phyloP scores from a whole-genome alignment of 2,329 filamentous ascomycete species.

The Aspergillus sp. region DNA sequence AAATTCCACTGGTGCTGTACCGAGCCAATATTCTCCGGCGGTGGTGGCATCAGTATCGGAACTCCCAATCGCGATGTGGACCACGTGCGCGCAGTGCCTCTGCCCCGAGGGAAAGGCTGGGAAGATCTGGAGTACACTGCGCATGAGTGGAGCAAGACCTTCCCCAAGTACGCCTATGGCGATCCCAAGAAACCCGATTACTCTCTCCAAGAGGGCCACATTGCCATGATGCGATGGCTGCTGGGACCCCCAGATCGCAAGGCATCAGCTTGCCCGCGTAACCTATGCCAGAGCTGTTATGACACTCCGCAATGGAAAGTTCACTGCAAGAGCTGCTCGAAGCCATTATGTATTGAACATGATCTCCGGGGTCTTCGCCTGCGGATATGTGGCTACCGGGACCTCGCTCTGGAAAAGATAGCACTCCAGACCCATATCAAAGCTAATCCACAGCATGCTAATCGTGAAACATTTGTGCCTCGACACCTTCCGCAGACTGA shows the following conservation, averaged over 20 bases:
- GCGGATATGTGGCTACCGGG: slow-evolving; percentile 54
- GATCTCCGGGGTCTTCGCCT: slow-evolving; percentile 54
- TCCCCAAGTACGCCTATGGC: slow-evolving; percentile 36
- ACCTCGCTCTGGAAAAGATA: slow-evolving; percentile 48
- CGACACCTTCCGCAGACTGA: slow-evolving; percentile 8
- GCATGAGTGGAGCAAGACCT: slow-evolving; percentile 37
- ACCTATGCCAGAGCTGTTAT: slow-evolving; percentile 55
- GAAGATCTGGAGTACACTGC: slow-evolving; percentile 51
- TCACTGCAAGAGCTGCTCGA: slow-evolving; percentile 54
- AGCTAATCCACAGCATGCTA: slow-evolving; percentile 4
- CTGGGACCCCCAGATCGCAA: slow-evolving; percentile 43
- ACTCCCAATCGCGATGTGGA: slow-evolving; percentile 52
- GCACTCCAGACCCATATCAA: slow-evolving; percentile 28
- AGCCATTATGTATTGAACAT: slow-evolving; percentile 55
- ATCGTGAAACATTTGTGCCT: slow-evolving; percentile 1
- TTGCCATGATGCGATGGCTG: slow-evolving; percentile 43
- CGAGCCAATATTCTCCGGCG: slow-evolving; percentile 56
- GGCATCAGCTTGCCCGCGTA: slow-evolving; percentile 49
- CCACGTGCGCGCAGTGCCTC: slow-evolving; percentile 52
- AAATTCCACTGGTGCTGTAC: slow-evolving; percentile 59
- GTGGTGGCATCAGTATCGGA: slow-evolving; percentile 54
- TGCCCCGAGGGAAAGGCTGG: slow-evolving; percentile 51
- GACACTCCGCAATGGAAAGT: slow-evolving; percentile 56
- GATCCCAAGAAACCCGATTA: slow-evolving; percentile 36
- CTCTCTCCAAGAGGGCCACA: slow-evolving; percentile 34